Percentiles rank a stretch among this genome's conserved stretches.
Evolutionary conservation across 768 basidiomycete genomes (phyloP).

Genomic region (Psilocybe sp.): DNA sequence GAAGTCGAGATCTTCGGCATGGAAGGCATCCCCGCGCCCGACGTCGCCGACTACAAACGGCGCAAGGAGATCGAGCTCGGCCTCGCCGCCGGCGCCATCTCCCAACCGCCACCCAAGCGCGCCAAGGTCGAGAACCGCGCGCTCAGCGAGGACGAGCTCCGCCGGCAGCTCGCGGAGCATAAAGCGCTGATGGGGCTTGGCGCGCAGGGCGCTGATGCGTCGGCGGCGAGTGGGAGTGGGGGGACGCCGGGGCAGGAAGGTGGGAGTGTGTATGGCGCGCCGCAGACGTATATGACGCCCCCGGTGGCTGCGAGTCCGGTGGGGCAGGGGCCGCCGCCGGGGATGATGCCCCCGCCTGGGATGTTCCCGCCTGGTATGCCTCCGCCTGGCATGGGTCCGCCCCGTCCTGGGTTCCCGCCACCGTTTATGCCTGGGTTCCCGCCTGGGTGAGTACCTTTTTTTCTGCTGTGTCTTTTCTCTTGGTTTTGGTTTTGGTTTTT

Average conservation of each 20-base stretch:
- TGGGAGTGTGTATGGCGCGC: slow-evolving; percentile 64
- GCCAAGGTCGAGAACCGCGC: slow-evolving; percentile 77
- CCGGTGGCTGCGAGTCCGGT: slow-evolving; percentile 34
- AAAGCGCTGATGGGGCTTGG: slow-evolving; percentile 81
- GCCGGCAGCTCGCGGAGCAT: slow-evolving; percentile 83
- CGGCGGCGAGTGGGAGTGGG: slow-evolving; percentile 27
- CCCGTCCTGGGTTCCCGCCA: slow-evolving; percentile 41
- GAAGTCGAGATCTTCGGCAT: slow-evolving; percentile 99
- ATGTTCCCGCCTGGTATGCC: slow-evolving; percentile 37
- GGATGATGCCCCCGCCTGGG: slow-evolving; percentile 18
- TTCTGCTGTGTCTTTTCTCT: neutral
- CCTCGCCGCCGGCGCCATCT: slow-evolving; percentile 75
- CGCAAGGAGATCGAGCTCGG: slow-evolving; percentile 95
- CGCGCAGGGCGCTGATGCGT: slow-evolving; percentile 25
- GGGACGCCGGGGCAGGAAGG: too few relatives aligned
- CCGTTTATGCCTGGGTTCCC: slow-evolving; percentile 52
- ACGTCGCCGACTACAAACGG: slow-evolving; percentile 93
- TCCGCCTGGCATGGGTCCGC: slow-evolving; percentile 19
- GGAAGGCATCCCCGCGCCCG: slow-evolving; percentile 95
- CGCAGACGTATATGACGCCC: slow-evolving; percentile 64
- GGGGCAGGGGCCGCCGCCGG: slow-evolving; percentile 25
- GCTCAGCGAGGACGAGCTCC: slow-evolving; percentile 80
- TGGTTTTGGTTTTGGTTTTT: slow-evolving; percentile 9
- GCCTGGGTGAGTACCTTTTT: slow-evolving; percentile 44
- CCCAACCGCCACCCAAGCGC: slow-evolving; percentile 77